Evolutionary conservation across 2,329 filamentous ascomycete species (phyloP).

Genomic region (Ophiocordyceps australis): DNA sequence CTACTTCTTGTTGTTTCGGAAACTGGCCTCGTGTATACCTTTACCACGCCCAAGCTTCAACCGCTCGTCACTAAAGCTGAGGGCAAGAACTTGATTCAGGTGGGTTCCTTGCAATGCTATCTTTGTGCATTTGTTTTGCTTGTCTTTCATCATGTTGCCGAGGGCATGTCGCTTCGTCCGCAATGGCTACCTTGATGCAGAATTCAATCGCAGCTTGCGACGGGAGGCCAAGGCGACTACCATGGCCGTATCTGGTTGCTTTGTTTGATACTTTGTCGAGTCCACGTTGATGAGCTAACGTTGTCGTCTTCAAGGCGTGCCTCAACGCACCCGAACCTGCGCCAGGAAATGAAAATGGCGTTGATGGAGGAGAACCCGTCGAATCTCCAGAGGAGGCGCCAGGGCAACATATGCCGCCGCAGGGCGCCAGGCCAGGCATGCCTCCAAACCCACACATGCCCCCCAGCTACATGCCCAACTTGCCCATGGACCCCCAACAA

Average conservation of each 20-base stretch:
- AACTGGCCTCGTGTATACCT: conserved; percentile 93
- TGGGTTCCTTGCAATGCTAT: conserved; percentile 23
- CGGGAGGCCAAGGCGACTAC: no score
- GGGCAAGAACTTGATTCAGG: conserved; percentile 98
- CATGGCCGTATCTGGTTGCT: no score
- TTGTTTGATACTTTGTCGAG: no score
- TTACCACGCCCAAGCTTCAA: conserved; percentile 95
- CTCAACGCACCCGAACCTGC: conserved; percentile 88
- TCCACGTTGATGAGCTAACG: no score
- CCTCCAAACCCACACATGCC: conserved; percentile 46
- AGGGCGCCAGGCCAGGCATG: conserved; percentile 41
- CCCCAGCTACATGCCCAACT: conserved; percentile 40
- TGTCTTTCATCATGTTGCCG: no score
- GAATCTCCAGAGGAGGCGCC: conserved; percentile 84
- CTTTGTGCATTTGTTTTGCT: conserved; percentile 1
- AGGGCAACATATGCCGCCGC: conserved; percentile 55
- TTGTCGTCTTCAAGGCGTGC: conserved; percentile 50
- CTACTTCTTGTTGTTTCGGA: conserved; percentile 92
- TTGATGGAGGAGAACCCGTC: conserved; percentile 57
- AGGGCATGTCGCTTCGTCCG: no score
- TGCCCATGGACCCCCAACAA: conserved; percentile 58
- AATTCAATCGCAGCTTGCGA: no score
- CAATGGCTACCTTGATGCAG: no score
- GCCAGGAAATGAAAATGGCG: conserved; percentile 63
- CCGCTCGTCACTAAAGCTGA: conserved; percentile 95